phyloP scores from a whole-genome alignment of 139 green algal species.

The Gonium pectorale region DNA sequence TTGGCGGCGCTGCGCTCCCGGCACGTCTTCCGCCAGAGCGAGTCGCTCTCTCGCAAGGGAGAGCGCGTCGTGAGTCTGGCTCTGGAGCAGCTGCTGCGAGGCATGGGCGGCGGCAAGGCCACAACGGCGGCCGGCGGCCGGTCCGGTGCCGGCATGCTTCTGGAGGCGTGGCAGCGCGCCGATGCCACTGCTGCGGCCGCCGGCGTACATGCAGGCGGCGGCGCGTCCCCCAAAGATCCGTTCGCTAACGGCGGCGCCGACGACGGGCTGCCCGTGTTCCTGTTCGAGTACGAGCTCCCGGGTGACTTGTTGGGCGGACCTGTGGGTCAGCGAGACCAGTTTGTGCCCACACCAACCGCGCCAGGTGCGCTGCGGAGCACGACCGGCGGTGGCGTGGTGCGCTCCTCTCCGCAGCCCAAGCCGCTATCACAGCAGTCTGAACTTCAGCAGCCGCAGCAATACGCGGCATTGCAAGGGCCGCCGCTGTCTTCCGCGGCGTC shows the following conservation, averaged over 20 bases:
- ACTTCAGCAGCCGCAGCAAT: too few species aligned
- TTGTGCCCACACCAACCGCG: too few species aligned
- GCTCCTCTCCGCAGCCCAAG: too few species aligned
- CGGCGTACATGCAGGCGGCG: not conserved
- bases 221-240: too few species aligned
- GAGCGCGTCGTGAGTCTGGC: constrained; percentile 22
- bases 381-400: too few species aligned
- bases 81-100: constrained; percentile 24
- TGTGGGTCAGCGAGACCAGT: not conserved
- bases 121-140: not conserved
- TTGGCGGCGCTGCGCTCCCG: constrained; percentile 3
- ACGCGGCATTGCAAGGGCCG: too few species aligned
- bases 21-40: constrained; percentile 8
- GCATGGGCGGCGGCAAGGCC: not conserved
- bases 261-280: constrained; percentile 44
- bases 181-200: not conserved
- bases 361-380: too few species aligned
- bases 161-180: constrained; percentile 5
- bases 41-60: constrained; percentile 15
- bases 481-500: not conserved
- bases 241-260: too few species aligned
- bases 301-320: not conserved
- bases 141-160: not conserved
- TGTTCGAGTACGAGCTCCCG: constrained; percentile 54
- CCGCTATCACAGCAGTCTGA: too few species aligned